Percentiles rank a stretch among this genome's conserved stretches.
Evolutionary conservation across 1,284 basidiomycete genomes (phyloP).

Genomic region (Neolentinus lepideus): DNA sequence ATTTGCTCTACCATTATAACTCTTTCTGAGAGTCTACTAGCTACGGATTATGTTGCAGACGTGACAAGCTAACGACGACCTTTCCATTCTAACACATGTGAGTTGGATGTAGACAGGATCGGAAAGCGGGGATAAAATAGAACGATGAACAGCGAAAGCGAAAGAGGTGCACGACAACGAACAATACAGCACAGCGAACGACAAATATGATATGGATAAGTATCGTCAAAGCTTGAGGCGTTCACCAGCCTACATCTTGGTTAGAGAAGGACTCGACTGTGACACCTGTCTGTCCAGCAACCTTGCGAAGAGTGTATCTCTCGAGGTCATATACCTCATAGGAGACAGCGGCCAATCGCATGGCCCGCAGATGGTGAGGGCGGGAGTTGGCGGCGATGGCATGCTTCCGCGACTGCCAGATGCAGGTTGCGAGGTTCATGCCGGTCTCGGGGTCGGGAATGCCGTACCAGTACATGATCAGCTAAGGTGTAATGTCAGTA

Average conservation of each 20-base stretch:
- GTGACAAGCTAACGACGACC: too few species aligned
- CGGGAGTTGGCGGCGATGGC: slow-evolving; percentile 75
- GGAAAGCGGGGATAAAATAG: background rate
- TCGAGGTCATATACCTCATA: slow-evolving; percentile 80
- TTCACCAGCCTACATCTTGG: slow-evolving; percentile 67
- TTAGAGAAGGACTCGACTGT: slow-evolving; percentile 52
- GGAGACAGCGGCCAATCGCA: slow-evolving; percentile 69
- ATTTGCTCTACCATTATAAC: background rate
- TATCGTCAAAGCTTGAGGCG: background rate
- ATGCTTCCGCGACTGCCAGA: slow-evolving; percentile 85
- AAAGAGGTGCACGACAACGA: background rate
- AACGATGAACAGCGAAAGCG: background rate
- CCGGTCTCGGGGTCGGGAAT: slow-evolving; percentile 70
- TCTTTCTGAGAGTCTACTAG: background rate
- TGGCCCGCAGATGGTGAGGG: slow-evolving; percentile 77
- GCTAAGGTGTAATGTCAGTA: slow-evolving; percentile 27
- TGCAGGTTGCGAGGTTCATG: slow-evolving; percentile 89
- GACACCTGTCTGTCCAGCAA: slow-evolving; percentile 46
- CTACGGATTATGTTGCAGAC: too few species aligned
- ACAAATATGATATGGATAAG: background rate
- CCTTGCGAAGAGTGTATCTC: slow-evolving; percentile 66
- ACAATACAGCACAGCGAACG: background rate
- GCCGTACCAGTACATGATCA: slow-evolving; percentile 88
- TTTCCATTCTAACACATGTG: too few species aligned
- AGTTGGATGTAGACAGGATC: background rate